Percentiles rank a stretch among this genome's conserved stretches.
Conservation (phyloP, 495 filamentous ascomycete species). For the Neurospora sp. region DNA sequence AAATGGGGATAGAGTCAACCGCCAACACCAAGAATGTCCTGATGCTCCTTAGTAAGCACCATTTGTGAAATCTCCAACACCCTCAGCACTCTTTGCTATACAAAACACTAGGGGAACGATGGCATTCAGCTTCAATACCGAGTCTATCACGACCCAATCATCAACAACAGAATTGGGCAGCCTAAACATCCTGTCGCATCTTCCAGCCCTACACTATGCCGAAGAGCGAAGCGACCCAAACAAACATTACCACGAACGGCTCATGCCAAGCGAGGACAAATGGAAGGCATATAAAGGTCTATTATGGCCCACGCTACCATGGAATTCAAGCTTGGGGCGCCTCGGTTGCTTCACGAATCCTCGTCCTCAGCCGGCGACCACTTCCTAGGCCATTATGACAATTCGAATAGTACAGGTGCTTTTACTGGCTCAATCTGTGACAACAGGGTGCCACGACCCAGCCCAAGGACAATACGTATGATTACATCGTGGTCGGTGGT, state of each 20-base stretch:
- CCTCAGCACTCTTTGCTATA: background rate
- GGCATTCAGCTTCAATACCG: background rate
- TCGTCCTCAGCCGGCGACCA: background rate
- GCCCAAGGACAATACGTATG: slow-evolving; percentile 11
- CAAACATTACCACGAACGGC: background rate
- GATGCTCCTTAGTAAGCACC: background rate
- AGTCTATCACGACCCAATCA: background rate
- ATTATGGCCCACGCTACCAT: background rate
- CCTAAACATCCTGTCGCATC: background rate
- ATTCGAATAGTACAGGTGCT: background rate
- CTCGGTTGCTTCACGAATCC: background rate
- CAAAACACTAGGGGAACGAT: background rate
- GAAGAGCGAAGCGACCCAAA: background rate
- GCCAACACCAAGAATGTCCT: background rate
- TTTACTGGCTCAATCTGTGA: background rate
- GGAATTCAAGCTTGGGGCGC: background rate
- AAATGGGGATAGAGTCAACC: background rate
- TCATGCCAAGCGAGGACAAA: background rate
- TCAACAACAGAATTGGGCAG: background rate
- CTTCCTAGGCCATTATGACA: background rate
- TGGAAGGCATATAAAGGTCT: background rate
- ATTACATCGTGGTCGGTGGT: slow-evolving; percentile 30
- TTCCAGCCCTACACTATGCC: background rate
- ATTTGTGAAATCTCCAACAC: background rate
- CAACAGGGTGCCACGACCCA: background rate